Conservation (phyloP, 1,284 basidiomycete genomes). For the Prillingera fragicola region DNA sequence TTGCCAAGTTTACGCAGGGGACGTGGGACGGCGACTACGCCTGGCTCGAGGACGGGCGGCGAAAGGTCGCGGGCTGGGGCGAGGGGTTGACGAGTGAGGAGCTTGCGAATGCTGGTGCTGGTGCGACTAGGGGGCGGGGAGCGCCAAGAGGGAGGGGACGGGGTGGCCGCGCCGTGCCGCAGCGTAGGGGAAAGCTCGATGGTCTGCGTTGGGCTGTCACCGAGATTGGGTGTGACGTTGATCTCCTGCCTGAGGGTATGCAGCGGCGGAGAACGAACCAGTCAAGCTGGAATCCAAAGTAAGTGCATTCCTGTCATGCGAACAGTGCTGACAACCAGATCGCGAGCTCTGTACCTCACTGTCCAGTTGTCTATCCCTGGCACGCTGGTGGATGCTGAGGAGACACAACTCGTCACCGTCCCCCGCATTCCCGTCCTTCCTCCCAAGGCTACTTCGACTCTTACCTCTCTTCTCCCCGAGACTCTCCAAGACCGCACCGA, state of each 20-base stretch:
- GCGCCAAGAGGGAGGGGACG: slow-evolving; percentile 38
- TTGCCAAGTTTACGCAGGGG: slow-evolving; percentile 74
- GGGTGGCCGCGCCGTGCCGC: slow-evolving; percentile 35
- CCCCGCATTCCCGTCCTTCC: slow-evolving; percentile 27
- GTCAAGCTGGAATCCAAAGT: slow-evolving; percentile 75
- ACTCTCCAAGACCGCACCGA: slow-evolving; percentile 1
- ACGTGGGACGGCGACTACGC: slow-evolving; percentile 78
- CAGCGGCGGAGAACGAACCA: slow-evolving; percentile 66
- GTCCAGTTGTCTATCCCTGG: slow-evolving; percentile 62
- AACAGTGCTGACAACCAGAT: slow-evolving; percentile 9
- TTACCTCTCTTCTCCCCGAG: slow-evolving; percentile 20
- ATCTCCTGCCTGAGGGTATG: slow-evolving; percentile 76
- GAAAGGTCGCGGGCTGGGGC: slow-evolving; percentile 66
- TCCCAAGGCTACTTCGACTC: slow-evolving; percentile 8
- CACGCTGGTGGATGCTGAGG: slow-evolving; percentile 43
- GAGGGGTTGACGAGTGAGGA: slow-evolving; percentile 55
- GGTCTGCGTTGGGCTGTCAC: slow-evolving; percentile 60
- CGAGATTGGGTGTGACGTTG: slow-evolving; percentile 61
- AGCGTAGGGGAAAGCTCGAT: slow-evolving; percentile 59
- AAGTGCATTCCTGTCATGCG: slow-evolving; percentile 39
- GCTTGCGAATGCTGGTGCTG: slow-evolving; percentile 14
- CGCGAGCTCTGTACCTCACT: slow-evolving; percentile 59
- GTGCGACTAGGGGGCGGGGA: slow-evolving; percentile 10
- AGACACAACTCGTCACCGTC: slow-evolving; percentile 10
- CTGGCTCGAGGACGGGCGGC: slow-evolving; percentile 71